A percentile compares a stretch with the other conserved stretches of the same genome.
These are phyloP conservation scores for Colletotrichum viniferum DNA, from an alignment of 2,329 filamentous ascomycete species.

Conservation along the genomic window DNA sequence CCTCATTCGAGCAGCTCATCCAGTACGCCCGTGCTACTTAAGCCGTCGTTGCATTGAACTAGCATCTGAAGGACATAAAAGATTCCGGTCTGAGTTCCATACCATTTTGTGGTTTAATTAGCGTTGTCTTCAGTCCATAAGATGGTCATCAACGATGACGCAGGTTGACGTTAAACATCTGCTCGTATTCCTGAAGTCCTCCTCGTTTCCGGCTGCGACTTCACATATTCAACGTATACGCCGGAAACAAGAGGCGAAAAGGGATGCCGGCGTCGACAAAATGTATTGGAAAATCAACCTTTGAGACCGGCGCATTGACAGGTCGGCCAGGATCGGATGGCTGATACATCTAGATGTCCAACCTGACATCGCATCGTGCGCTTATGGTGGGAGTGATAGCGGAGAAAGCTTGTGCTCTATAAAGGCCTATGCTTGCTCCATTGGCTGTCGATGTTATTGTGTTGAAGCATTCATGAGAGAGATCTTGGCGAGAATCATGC, in stretches of 20 bases:
- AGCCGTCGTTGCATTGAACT: background rate
- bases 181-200: background rate
- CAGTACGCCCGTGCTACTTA: fast-evolving
- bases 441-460: background rate
- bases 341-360: background rate
- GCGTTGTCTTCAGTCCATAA: background rate
- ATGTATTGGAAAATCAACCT: background rate
- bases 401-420: background rate
- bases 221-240: background rate
- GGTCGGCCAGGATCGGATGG: background rate
- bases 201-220: fast-evolving
- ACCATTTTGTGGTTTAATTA: background rate
- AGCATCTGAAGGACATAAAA: no score
- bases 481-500: background rate
- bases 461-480: background rate
- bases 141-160: background rate
- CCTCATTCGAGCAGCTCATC: background rate
- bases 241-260: background rate
- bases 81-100: no score
- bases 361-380: background rate
- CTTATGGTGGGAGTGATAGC: background rate
- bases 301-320: fast-evolving
- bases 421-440: fast-evolving
- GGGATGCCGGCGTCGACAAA: background rate
- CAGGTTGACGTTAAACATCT: background rate